Percentiles rank a stretch among this genome's conserved stretches.
These are phyloP conservation scores for Yamadazyma conglobata DNA, from an alignment of 1,139 yeast species.

Conservation along the genomic window DNA sequence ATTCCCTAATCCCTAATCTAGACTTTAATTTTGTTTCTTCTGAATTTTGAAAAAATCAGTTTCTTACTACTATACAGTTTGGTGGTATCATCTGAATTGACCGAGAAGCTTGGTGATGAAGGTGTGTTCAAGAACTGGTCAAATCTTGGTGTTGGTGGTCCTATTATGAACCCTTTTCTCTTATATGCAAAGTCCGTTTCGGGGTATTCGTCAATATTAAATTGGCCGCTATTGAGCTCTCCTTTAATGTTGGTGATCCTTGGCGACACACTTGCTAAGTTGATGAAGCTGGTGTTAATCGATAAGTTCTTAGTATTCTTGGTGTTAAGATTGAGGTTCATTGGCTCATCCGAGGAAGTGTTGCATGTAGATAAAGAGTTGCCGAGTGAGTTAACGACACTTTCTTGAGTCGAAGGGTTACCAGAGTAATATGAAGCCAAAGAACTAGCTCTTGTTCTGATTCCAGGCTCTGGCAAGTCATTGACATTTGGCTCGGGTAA, in stretches of 20 bases:
- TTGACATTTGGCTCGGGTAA: constrained; percentile 17
- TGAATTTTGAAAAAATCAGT: constrained; percentile 17
- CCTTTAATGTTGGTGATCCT: constrained; percentile 12
- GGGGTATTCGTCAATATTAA: too few relatives aligned
- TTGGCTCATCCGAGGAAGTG: constrained; percentile 7
- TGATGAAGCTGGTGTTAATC: constrained; percentile 5
- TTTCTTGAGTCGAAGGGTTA: constrained; percentile 4
- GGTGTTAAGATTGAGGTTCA: constrained; percentile 3
- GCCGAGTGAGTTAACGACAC: constrained; percentile 4
- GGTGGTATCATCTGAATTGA: constrained; percentile 12
- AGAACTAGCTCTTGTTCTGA: constrained; percentile 6
- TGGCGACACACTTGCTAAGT: constrained; percentile 1
- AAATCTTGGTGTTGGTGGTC: constrained; percentile 14
- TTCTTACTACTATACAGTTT: constrained; percentile 15
- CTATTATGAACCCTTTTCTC: constrained; percentile 15
- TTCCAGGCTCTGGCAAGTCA: too few relatives aligned
- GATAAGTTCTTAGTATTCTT: constrained; percentile 10
- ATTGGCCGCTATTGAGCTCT: too few relatives aligned
- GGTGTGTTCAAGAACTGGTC: constrained; percentile 13
- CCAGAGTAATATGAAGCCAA: constrained; percentile 7
- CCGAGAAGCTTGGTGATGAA: constrained; percentile 12
- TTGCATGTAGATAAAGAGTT: constrained; percentile 6
- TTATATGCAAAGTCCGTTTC: constrained; percentile 8
- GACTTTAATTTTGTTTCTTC: constrained; percentile 7
- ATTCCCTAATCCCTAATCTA: constrained; percentile 1